Evolutionary conservation across 2,329 filamentous ascomycete genomes (phyloP).

Genomic region (Epichloe sibirici): DNA sequence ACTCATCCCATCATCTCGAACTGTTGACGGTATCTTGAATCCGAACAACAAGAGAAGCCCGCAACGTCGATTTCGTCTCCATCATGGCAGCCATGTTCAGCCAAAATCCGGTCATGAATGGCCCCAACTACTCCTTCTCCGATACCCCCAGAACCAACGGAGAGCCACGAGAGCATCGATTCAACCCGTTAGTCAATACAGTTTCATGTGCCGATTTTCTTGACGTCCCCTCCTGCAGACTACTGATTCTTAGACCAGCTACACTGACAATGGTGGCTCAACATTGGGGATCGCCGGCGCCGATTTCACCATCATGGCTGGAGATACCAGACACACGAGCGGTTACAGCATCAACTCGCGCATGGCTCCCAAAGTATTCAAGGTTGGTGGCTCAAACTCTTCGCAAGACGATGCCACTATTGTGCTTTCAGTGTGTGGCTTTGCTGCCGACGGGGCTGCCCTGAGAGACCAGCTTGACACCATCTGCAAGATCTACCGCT

Average conservation of each 20-base stretch:
- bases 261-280: conserved; percentile 95
- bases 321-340: conserved; percentile 88
- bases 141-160: conserved; percentile 44
- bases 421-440: conserved; percentile 87
- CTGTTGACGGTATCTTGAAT: background rate
- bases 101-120: conserved; percentile 57
- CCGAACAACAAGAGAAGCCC: background rate
- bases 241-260: conserved; percentile 36
- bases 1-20: background rate
- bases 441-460: conserved; percentile 87
- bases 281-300: conserved; percentile 89
- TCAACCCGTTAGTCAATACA: conserved; percentile 64
- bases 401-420: conserved; percentile 77
- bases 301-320: conserved; percentile 92
- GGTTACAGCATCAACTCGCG: conserved; percentile 99
- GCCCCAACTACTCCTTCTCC: conserved; percentile 57
- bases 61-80: conserved; percentile 2
- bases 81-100: conserved; percentile 56
- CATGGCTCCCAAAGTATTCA: conserved; percentile 91
- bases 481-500: conserved; percentile 97
- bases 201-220: background rate
- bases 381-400: conserved; percentile 82
- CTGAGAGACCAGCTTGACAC: conserved; percentile 88
- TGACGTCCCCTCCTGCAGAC: background rate
- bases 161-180: conserved; percentile 61